Evolutionary conservation across 1,284 basidiomycete genomes (phyloP), one percentile per base, ranked within the genome.

Genomic region (Melampsora larici-populina): DNA sequence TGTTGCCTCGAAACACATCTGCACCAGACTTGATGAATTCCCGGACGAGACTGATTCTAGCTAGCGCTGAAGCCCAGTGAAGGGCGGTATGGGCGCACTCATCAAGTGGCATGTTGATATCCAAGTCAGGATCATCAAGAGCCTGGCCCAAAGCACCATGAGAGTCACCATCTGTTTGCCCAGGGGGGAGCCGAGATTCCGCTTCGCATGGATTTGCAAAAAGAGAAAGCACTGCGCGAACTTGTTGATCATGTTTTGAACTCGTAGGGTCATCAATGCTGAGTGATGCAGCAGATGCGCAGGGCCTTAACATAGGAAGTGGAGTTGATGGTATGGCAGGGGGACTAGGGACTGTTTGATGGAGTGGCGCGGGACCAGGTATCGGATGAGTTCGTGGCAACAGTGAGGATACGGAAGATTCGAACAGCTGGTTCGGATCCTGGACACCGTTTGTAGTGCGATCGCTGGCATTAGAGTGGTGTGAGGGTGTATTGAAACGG

Each of bases 21-120:
- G 94, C 92, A 11, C 85, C 86, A 79, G 92, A 87, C 71, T 94
- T 88, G 51, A 89, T 89, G 81, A 17, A 82, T 58, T 89, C 88
- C n/a, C 78, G 78, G 18, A 92, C 88, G 31, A 88, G 89, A 21
- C 86, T 85, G 75, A 89, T 86, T 31, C 91, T 88, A 1, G 90
- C 93, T 62, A 98, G 87, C 49, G 94, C 92, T 7, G 93, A 90
- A 0, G 97, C 95, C 83, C 97, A 89, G 84, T 99, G 97, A 36
- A 99, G 86, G 7, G 96, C 91, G 0, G 94, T 94, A 84, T 99
- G 96, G 0, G 94, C 93, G 82, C 95, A 91, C 80, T 97, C 93
- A 82, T 99, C 97, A 51, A 97, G 88, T 62, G 94, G 87, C 24
- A 89, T 87, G 83, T 97, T 92, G 67, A 92, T 85, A 79, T 94